Conservation (phyloP, 176 grass and related monocot species). For the Eleusine indica region DNA sequence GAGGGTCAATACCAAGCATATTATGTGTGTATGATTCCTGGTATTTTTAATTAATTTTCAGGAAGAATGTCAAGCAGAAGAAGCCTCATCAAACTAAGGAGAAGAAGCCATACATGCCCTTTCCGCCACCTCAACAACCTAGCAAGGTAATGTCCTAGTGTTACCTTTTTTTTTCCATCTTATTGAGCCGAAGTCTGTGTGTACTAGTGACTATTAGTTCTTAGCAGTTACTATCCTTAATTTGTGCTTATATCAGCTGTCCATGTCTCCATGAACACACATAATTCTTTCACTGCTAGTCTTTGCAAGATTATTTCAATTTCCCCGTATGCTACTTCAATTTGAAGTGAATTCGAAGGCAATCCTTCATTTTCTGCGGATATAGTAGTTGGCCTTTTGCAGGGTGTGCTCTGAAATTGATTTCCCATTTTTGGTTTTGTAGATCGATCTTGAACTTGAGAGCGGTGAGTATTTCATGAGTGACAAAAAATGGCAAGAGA, state of each 20-base stretch:
- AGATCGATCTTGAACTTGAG: constrained; percentile 83
- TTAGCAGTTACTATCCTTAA: neutral
- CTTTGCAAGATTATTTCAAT: neutral
- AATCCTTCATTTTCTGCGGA: neutral
- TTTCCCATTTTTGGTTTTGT: constrained; percentile 34
- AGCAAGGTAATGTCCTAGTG: constrained; percentile 70
- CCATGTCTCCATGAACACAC: neutral
- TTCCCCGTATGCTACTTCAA: constrained; percentile 7
- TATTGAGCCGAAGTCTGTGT: neutral
- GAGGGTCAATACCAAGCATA: neutral
- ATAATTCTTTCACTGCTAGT: neutral
- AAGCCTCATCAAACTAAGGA: constrained; percentile 86
- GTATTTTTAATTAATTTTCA: constrained; percentile 37
- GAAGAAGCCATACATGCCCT: constrained; percentile 97
- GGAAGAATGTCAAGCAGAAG: constrained; percentile 98
- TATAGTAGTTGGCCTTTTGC: neutral
- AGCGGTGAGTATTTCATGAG: constrained; percentile 97
- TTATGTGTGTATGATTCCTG: neutral
- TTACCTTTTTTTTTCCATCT: neutral
- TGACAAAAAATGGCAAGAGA: constrained; percentile 94
- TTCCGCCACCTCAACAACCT: constrained; percentile 86
- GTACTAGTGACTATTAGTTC: neutral
- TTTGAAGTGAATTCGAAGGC: neutral
- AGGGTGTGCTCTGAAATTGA: constrained; percentile 25
- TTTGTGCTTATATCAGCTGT: neutral